Evolutionary conservation across 2,329 filamentous ascomycete genomes (phyloP).

Genomic region (Eutypella sp.): DNA sequence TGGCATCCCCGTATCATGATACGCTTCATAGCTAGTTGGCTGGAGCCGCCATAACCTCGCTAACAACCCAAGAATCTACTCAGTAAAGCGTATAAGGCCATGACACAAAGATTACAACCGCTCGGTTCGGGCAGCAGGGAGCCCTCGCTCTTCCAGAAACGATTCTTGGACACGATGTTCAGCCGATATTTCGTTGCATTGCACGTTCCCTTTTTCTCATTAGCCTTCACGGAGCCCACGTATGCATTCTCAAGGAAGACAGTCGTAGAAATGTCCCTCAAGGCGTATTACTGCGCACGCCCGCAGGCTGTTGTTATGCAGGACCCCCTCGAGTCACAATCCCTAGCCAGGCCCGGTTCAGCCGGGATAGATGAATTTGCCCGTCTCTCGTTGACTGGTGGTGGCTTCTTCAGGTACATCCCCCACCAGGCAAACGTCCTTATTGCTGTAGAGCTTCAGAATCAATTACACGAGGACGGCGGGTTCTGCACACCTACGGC

Average conservation of each 20-base stretch:
- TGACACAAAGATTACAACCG: slow-evolving; percentile 30
- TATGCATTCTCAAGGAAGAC: slow-evolving; percentile 49
- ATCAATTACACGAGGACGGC: slow-evolving; percentile 36
- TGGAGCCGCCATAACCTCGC: not conserved
- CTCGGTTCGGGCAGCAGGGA: slow-evolving; percentile 10
- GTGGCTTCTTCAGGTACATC: slow-evolving; percentile 36
- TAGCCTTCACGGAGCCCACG: slow-evolving; percentile 34
- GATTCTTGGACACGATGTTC: slow-evolving; percentile 45
- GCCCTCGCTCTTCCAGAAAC: slow-evolving; percentile 34
- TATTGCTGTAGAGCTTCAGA: slow-evolving; percentile 35
- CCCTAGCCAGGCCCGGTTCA: slow-evolving; percentile 1
- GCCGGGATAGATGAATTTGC: slow-evolving; percentile 27
- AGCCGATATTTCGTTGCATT: slow-evolving; percentile 51
- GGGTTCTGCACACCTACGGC: slow-evolving; percentile 28
- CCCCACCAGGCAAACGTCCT: slow-evolving; percentile 31
- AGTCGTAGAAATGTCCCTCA: slow-evolving; percentile 42
- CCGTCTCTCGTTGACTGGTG: slow-evolving; percentile 33
- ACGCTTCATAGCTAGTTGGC: not conserved
- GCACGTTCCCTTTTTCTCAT: slow-evolving; percentile 47
- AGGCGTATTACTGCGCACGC: slow-evolving; percentile 37
- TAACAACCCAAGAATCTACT: slow-evolving; percentile 24
- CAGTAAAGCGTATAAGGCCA: slow-evolving; percentile 34
- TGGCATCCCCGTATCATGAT: no score
- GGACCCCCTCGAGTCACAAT: slow-evolving; percentile 4
- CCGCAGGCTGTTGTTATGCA: slow-evolving; percentile 19